Percentiles rank a stretch among this genome's conserved stretches.
Evolutionary conservation across 306 rosid species (phyloP).

Genomic region (Fragaria iinumae): DNA sequence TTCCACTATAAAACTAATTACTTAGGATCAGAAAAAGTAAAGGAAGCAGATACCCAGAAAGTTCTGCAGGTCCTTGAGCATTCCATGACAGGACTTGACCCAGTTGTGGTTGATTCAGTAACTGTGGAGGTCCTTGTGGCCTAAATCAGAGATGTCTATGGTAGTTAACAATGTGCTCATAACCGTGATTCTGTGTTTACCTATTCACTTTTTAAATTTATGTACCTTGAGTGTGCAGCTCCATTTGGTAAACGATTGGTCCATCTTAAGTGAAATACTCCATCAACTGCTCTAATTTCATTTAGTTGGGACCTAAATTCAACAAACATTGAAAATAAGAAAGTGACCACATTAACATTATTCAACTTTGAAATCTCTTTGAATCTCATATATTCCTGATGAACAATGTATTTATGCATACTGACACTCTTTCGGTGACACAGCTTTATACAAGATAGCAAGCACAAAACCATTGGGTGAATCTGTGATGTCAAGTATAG

Average conservation of each 20-base stretch:
- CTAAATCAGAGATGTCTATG: neutral
- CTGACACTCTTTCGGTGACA: neutral
- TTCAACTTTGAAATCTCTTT: neutral
- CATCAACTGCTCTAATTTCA: constrained; percentile 13
- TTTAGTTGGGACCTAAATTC: constrained; percentile 16
- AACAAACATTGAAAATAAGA: neutral
- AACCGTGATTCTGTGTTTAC: neutral
- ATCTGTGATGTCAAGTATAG: neutral
- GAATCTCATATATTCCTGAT: neutral
- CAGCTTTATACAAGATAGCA: neutral
- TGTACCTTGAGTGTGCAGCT: constrained; percentile 13
- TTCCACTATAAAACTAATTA: no score
- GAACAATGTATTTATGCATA: neutral
- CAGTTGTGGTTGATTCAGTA: constrained; percentile 11
- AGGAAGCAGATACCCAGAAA: constrained; percentile 7
- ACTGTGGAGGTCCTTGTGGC: constrained; percentile 18
- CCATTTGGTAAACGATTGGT: neutral
- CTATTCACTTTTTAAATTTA: neutral
- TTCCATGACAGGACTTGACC: constrained; percentile 4
- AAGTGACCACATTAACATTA: neutral
- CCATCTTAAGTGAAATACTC: constrained; percentile 6
- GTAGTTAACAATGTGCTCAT: neutral
- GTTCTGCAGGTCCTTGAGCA: constrained; percentile 2
- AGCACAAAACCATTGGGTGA: neutral
- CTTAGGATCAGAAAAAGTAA: neutral